phyloP scores from a whole-genome alignment of 768 basidiomycete genomes.

The Psilocybe cyanescens region DNA sequence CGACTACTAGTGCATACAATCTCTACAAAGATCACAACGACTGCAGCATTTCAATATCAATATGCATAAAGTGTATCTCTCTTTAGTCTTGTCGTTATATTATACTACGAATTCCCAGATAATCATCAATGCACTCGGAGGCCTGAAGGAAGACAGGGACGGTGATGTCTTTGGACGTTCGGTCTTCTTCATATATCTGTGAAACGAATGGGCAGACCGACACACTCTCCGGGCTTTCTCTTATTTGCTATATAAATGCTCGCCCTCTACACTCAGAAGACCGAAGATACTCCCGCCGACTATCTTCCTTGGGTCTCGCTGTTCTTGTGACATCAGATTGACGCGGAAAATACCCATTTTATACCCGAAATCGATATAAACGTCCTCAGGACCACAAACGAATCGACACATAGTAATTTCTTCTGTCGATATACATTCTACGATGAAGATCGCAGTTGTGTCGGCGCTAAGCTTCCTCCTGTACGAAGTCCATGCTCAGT shows the following conservation, averaged over 20 bases:
- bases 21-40: no score
- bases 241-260: not conserved
- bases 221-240: not conserved
- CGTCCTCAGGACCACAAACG: not conserved
- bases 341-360: conserved; percentile 26
- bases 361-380: conserved; percentile 17
- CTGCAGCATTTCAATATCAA: no score
- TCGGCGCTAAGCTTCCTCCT: conserved; percentile 18
- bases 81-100: no score
- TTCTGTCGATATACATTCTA: not conserved
- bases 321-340: conserved; percentile 9
- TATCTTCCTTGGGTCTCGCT: conserved; percentile 6
- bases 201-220: no score
- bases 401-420: not conserved
- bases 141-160: no score
- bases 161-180: no score
- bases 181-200: no score
- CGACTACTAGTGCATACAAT: no score
- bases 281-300: conserved; percentile 12
- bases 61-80: no score
- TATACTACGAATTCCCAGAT: no score
- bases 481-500: conserved; percentile 34
- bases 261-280: not conserved
- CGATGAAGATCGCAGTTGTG: conserved; percentile 18
- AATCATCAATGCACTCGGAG: no score